A percentile compares a stretch with the other conserved stretches of the same genome.
phyloP scores from a whole-genome alignment of 768 basidiomycete genomes.

The Termitomyces sp. region DNA sequence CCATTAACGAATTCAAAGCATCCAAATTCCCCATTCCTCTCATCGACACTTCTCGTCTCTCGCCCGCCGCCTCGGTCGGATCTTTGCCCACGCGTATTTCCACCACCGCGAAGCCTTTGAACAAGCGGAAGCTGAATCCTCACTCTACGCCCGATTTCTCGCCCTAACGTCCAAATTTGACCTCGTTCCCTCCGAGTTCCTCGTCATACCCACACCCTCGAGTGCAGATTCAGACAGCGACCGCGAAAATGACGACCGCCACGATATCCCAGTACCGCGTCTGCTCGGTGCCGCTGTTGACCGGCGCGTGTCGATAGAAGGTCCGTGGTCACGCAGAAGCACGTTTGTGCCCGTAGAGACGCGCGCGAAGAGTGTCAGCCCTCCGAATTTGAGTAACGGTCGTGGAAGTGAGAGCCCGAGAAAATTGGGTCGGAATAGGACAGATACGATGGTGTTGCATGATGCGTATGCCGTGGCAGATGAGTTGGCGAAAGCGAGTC shows the following conservation, averaged over 20 bases:
- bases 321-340: not conserved
- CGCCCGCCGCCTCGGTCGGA: constrained; percentile 85
- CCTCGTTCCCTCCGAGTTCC: constrained; percentile 76
- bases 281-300: constrained; percentile 29
- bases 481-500: constrained; percentile 19
- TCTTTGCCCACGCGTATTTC: constrained; percentile 96
- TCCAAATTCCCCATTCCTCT: constrained; percentile 77
- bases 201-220: constrained; percentile 60
- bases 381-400: constrained; percentile 15
- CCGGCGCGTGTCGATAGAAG: constrained; percentile 11
- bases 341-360: constrained; percentile 4
- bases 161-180: constrained; percentile 76
- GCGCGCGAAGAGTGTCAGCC: constrained; percentile 14
- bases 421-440: constrained; percentile 48
- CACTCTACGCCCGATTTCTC: constrained; percentile 85
- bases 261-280: constrained; percentile 28
- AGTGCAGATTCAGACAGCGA: constrained; percentile 15
- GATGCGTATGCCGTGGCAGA: constrained; percentile 30
- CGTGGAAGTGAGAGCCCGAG: constrained; percentile 34
- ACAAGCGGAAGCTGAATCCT: constrained; percentile 86
- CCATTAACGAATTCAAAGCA: constrained; percentile 31
- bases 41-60: constrained; percentile 87
- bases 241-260: constrained; percentile 9
- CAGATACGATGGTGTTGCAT: constrained; percentile 72
- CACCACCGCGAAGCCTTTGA: constrained; percentile 91